phyloP scores from a whole-genome alignment of 495 filamentous ascomycete species.

The Tuber indicum region DNA sequence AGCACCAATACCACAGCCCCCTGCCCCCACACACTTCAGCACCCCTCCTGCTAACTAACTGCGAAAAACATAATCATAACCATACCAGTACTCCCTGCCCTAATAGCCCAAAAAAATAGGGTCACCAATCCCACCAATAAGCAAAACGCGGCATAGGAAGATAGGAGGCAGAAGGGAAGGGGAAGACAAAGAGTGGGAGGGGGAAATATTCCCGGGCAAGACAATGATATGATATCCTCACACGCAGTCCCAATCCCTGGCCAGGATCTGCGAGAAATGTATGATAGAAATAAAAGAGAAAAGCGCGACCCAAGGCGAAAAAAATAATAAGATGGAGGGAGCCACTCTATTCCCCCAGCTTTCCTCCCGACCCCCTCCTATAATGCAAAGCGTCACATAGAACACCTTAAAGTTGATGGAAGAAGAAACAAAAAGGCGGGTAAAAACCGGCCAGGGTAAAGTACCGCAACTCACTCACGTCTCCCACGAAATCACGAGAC shows the following conservation, averaged over 20 bases:
- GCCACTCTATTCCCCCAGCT: background rate
- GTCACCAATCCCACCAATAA: background rate
- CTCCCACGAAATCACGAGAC: constrained; percentile 5
- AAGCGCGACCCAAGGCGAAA: background rate
- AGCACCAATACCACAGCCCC: background rate
- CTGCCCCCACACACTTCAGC: background rate
- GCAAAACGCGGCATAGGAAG: background rate
- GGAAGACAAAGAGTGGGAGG: background rate
- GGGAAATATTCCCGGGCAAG: background rate
- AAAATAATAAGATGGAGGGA: background rate
- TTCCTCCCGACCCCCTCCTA: background rate
- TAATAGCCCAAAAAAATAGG: background rate
- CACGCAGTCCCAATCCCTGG: background rate
- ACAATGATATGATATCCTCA: background rate
- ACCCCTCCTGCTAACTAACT: background rate
- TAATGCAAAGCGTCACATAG: background rate
- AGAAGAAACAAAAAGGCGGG: background rate
- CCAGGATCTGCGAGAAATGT: background rate
- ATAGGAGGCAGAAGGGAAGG: background rate
- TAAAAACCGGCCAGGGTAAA: background rate
- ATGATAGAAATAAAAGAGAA: background rate
- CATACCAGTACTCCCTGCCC: background rate
- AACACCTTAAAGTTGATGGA: background rate
- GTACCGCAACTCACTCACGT: background rate
- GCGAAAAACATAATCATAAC: background rate